phyloP scores from a whole-genome alignment of 2,329 filamentous ascomycete genomes.

The Sphaerulina musiva region DNA sequence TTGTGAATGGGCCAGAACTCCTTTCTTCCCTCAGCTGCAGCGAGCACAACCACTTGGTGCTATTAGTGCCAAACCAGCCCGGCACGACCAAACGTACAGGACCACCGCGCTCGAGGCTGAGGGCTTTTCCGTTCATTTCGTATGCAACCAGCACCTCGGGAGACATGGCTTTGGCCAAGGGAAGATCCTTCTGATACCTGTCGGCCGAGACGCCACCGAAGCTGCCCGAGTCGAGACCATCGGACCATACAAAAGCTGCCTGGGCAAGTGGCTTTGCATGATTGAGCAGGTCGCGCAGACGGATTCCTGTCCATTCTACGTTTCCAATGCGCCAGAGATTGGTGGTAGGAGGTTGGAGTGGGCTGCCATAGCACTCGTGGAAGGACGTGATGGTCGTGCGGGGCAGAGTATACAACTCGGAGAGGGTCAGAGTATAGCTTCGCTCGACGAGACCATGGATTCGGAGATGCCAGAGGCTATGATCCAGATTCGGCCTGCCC shows the following conservation, averaged over 20 bases:
- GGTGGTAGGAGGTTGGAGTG: slow-evolving; percentile 27
- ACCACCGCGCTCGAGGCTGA: slow-evolving; percentile 27
- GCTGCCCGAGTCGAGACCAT: slow-evolving; percentile 28
- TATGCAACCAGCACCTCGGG: slow-evolving; percentile 30
- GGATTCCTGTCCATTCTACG: slow-evolving; percentile 34
- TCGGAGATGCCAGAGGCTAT: slow-evolving; percentile 27
- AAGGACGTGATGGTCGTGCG: slow-evolving; percentile 27
- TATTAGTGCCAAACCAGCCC: slow-evolving; percentile 33
- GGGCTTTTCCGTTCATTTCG: slow-evolving; percentile 24
- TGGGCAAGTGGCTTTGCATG: slow-evolving; percentile 17
- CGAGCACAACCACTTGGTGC: slow-evolving; percentile 31
- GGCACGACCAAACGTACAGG: slow-evolving; percentile 32
- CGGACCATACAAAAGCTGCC: slow-evolving; percentile 29
- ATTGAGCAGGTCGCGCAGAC: slow-evolving; percentile 23
- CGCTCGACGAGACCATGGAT: slow-evolving; percentile 31
- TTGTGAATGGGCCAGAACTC: slow-evolving; percentile 27
- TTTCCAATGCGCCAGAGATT: slow-evolving; percentile 34
- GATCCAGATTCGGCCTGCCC: slow-evolving; percentile 30
- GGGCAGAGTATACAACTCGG: slow-evolving; percentile 27
- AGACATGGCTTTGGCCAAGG: slow-evolving; percentile 24
- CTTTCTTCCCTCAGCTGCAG: slow-evolving; percentile 21
- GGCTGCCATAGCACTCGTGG: slow-evolving; percentile 37
- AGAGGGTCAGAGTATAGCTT: slow-evolving; percentile 28
- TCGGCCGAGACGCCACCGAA: slow-evolving; percentile 27
- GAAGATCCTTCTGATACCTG: slow-evolving; percentile 33